phyloP scores from a whole-genome alignment of 495 filamentous ascomycete genomes.

The Recurvomyces mirabilis region DNA sequence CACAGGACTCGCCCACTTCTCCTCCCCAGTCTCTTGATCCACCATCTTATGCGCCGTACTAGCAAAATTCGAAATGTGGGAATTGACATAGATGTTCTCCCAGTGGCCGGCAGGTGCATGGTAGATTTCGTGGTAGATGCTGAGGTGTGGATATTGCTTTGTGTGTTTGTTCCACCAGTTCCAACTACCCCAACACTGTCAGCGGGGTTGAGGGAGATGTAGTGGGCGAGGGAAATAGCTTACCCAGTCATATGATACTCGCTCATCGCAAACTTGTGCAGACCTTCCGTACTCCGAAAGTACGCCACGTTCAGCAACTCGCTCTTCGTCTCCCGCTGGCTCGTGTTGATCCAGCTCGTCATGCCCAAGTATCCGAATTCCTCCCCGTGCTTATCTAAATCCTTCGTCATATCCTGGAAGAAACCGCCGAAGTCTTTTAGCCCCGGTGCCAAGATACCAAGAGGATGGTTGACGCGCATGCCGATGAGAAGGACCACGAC shows the following conservation, averaged over 20 bases:
- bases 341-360: constrained; percentile 8
- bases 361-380: constrained; percentile 19
- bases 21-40: not conserved
- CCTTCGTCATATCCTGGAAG: constrained; percentile 14
- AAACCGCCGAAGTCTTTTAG: constrained; percentile 9
- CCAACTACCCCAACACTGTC: not conserved
- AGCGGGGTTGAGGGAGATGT: not conserved
- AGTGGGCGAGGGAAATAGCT: not conserved
- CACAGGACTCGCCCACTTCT: constrained; percentile 18
- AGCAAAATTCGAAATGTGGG: not conserved
- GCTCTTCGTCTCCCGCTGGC: constrained; percentile 23
- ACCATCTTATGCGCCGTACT: not conserved
- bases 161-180: constrained; percentile 1
- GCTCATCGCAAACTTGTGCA: constrained; percentile 41
- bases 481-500: constrained; percentile 37
- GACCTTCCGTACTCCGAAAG: constrained; percentile 35
- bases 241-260: constrained; percentile 30
- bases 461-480: constrained; percentile 30
- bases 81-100: constrained; percentile 28
- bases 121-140: constrained; percentile 41
- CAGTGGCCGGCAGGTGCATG: constrained; percentile 29
- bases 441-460: constrained; percentile 16
- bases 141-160: constrained; percentile 26
- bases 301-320: constrained; percentile 36
- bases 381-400: constrained; percentile 10